Evolutionary conservation across 345 rosid species (phyloP).

Genomic region (Capsella bursapastoris): DNA sequence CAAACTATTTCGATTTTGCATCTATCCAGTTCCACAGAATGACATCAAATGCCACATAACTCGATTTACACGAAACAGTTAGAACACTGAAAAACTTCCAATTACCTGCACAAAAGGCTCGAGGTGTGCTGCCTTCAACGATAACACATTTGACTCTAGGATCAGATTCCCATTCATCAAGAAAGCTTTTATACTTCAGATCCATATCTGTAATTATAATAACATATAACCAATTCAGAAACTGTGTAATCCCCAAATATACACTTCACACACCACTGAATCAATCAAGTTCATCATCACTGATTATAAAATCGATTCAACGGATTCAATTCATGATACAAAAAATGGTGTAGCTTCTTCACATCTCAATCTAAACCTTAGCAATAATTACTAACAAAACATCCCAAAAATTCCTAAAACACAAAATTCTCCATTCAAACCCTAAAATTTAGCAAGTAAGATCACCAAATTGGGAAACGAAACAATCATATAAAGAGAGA

Average conservation of each 20-base stretch:
- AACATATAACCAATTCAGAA: background rate
- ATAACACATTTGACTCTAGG: conserved; percentile 78
- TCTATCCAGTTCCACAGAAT: background rate
- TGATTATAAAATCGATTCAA: too few species aligned
- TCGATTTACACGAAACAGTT: background rate
- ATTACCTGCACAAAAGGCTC: conserved; percentile 89
- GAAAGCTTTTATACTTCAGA: conserved; percentile 65
- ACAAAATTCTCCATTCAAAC: too few species aligned
- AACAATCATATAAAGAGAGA: background rate
- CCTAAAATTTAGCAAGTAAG: too few species aligned
- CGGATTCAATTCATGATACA: too few species aligned
- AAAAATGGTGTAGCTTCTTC: background rate
- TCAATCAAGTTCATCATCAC: background rate
- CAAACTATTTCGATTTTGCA: background rate
- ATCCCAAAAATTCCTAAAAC: background rate
- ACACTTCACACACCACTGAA: background rate
- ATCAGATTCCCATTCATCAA: conserved; percentile 92
- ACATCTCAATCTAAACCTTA: background rate
- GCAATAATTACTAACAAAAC: background rate
- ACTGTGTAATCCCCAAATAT: background rate
- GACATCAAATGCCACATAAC: background rate
- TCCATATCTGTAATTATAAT: conserved; percentile 67
- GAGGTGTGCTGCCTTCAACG: conserved; percentile 74
- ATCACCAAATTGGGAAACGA: background rate
- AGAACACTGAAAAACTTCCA: conserved; percentile 2